Conservation (phyloP, 306 rosid genomes). For the Prunus campanulata region DNA sequence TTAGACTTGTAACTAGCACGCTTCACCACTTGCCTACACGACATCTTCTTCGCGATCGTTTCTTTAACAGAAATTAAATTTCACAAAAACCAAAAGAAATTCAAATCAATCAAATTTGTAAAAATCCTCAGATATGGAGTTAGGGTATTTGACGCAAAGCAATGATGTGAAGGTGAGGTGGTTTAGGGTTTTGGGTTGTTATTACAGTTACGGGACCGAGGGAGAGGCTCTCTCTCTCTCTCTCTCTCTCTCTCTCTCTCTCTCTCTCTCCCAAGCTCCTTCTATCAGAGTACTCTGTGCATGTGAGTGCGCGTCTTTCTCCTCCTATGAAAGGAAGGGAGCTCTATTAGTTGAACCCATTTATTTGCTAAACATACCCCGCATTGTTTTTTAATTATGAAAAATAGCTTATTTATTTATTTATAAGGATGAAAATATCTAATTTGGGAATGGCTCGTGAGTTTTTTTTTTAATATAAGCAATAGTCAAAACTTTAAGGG, state of each 20-base stretch:
- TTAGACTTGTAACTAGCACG: conserved; percentile 77
- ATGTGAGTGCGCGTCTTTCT: not conserved
- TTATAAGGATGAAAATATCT: too few relatives aligned
- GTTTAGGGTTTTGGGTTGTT: not conserved
- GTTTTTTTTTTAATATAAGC: too few relatives aligned
- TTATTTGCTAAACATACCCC: too few relatives aligned
- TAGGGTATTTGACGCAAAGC: not conserved
- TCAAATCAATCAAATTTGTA: not conserved
- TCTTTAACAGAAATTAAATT: not conserved
- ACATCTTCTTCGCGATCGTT: conserved; percentile 34
- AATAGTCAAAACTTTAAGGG: too few relatives aligned
- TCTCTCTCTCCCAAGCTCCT: too few relatives aligned
- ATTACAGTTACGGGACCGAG: not conserved
- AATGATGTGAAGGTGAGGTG: not conserved
- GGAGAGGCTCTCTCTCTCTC: not conserved
- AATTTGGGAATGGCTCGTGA: too few relatives aligned
- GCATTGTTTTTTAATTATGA: too few relatives aligned
- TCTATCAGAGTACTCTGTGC: not conserved
- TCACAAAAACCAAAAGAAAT: not conserved
- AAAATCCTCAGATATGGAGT: not conserved
- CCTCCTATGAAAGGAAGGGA: not conserved
- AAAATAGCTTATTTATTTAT: too few relatives aligned
- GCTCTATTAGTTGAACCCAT: too few relatives aligned
- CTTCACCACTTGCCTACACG: conserved; percentile 53
- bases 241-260: not conserved